Evolutionary conservation across 164 flowering plant species (phyloP).

Genomic region (Vitis riparia): DNA sequence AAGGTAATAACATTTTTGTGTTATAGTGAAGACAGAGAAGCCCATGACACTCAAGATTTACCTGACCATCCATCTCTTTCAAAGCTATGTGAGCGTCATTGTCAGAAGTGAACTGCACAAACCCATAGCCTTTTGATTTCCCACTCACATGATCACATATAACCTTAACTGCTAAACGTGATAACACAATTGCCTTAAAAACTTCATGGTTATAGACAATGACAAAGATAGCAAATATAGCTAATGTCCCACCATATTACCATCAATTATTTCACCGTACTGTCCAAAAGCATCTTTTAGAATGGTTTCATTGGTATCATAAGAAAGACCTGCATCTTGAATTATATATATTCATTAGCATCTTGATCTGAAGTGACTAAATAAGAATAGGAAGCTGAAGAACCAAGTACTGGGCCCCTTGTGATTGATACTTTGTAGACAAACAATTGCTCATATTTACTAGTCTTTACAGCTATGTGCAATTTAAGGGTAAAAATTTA

Average conservation of each 20-base stretch:
- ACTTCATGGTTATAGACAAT: neutral
- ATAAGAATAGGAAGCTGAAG: neutral
- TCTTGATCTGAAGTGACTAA: neutral
- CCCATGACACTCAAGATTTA: constrained; percentile 4
- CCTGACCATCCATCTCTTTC: constrained; percentile 65
- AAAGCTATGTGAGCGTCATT: constrained; percentile 46
- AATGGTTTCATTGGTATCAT: constrained; percentile 66
- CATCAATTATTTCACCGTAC: constrained; percentile 61
- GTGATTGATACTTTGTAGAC: no score
- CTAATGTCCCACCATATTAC: constrained; percentile 19
- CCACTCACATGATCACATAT: constrained; percentile 58
- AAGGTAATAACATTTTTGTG: neutral
- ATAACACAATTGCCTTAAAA: neutral
- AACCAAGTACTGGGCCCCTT: no score
- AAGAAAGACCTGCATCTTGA: constrained; percentile 54
- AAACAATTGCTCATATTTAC: no score
- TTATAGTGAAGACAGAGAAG: neutral
- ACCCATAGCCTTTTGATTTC: constrained; percentile 70
- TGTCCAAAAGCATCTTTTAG: constrained; percentile 50
- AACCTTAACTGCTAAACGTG: constrained; percentile 45
- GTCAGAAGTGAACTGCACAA: constrained; percentile 53
- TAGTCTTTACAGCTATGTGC: no score
- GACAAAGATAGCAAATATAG: no score
- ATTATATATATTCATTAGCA: neutral
- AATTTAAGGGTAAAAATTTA: no score